Evolutionary conservation across 352 stramenopile species (phyloP), one percentile per base, ranked within the genome.

Genomic region (Globisporangium emineosum): DNA sequence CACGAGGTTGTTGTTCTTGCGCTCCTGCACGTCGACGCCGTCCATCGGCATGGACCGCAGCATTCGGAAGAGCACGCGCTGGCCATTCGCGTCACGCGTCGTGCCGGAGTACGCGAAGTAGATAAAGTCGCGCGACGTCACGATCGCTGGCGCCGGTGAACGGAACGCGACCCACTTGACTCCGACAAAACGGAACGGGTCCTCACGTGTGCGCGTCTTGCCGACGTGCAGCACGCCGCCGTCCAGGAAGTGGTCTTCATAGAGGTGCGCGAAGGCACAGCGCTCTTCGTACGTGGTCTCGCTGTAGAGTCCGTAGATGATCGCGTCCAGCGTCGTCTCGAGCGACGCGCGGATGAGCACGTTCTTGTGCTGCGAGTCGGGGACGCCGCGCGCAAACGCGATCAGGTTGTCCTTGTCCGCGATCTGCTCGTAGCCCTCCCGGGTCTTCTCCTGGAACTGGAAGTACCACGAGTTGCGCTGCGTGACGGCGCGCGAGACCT

Each of bases 241-340:
- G 60, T 82, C 77, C 35, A 86, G 61, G 47, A 81, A 82, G 32
- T 76, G 58, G 29, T 77, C 65, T 55, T 83, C 68, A 64, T 86
- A 83, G 47, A 86, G 57, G 43, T 81, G 71, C 10, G 72, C 75
- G 37, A 75, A 69, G 30, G 64, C 64, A 17, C 60, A 71, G 23
- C 75, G 75, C 54, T 70, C 55, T 5, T 80, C 75, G 57, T 65
- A 66, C 12, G 75, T 81, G 25, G 54, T 77, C 29, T 81, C 72
- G 32, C 60, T 65, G 65, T 83, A 80, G 21, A 78, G 45, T 5
- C 68, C 75, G 53, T 79, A 74, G 9, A 66, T 60, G 45, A 86
- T 71, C 40, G 81, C 75, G 60, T 86, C 76, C 13, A 86, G 70
- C 19, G 63, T 77, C n/a, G 68, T 68, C 50, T 79, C 67, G 29